Percentiles rank a stretch among this genome's conserved stretches.
Evolutionary conservation across 2,329 filamentous ascomycete genomes (phyloP).

Genomic region (Neoascochyta sp.): DNA sequence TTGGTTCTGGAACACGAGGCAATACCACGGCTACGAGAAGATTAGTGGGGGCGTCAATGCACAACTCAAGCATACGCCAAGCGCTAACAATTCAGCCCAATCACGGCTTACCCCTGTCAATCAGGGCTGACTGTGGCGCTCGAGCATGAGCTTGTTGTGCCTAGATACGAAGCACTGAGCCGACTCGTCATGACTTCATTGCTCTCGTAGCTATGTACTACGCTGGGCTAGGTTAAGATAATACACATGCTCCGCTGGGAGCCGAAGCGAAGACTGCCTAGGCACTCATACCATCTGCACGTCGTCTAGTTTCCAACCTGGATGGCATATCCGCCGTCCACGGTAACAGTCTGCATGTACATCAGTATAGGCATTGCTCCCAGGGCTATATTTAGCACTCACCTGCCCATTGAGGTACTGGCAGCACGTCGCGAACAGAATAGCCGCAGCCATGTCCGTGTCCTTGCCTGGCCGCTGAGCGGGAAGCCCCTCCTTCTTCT

Average conservation of each 20-base stretch:
- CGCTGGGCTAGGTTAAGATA: slow-evolving; percentile 6
- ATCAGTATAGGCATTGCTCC: background rate
- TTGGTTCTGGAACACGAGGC: too few species aligned
- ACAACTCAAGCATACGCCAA: slow-evolving; percentile 17
- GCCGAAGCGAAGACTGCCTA: slow-evolving; percentile 4
- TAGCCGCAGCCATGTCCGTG: slow-evolving; percentile 38
- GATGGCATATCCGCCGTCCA: slow-evolving; percentile 53
- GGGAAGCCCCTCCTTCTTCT: slow-evolving; percentile 51
- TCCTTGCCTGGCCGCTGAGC: slow-evolving; percentile 55
- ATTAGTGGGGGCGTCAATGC: slow-evolving; percentile 11
- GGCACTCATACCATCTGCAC: too few species aligned
- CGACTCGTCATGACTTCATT: slow-evolving; percentile 10
- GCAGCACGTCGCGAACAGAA: slow-evolving; percentile 52
- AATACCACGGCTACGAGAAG: too few species aligned
- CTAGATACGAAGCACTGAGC: too few species aligned
- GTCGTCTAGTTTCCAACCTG: slow-evolving; percentile 31
- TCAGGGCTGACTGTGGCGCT: slow-evolving; percentile 5
- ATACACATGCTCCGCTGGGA: slow-evolving; percentile 5
- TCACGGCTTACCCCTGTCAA: slow-evolving; percentile 14
- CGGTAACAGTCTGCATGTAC: slow-evolving; percentile 39
- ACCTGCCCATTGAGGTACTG: slow-evolving; percentile 49
- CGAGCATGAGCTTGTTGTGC: slow-evolving; percentile 15
- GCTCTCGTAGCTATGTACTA: slow-evolving; percentile 6
- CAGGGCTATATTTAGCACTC: background rate
- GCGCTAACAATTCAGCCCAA: slow-evolving; percentile 8